Conservation (phyloP, 2,329 filamentous ascomycete genomes). For the Calonectria leucothoes region DNA sequence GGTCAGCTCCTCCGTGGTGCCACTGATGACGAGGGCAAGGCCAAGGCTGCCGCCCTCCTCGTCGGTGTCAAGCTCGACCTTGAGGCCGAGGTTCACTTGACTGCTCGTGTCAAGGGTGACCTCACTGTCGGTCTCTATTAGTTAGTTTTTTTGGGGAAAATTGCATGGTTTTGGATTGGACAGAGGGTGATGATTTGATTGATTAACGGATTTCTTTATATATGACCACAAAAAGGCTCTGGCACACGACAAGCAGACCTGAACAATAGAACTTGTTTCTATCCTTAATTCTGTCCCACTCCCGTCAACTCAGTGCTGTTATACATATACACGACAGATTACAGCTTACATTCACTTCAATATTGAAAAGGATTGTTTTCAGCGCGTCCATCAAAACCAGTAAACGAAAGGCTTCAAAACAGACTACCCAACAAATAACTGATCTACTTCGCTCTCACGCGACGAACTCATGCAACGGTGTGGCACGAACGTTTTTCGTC, state of each 20-base stretch:
- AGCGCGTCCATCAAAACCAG: neutral
- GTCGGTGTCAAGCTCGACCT: slow-evolving; percentile 73
- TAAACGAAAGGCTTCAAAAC: neutral
- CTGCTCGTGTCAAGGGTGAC: slow-evolving; percentile 69
- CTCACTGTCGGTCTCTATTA: slow-evolving; percentile 59
- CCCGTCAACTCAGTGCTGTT: neutral
- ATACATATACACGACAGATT: neutral
- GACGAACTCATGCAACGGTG: neutral
- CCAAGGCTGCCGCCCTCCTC: slow-evolving; percentile 68
- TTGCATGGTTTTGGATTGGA: neutral
- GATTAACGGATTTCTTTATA: neutral
- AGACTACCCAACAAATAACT: neutral
- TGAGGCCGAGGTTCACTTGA: slow-evolving; percentile 71
- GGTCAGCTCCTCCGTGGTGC: slow-evolving; percentile 67
- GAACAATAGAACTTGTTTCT: neutral
- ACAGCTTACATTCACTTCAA: neutral
- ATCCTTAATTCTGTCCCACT: neutral
- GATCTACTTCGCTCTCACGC: neutral
- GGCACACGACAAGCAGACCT: neutral
- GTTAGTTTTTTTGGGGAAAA: neutral
- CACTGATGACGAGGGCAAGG: slow-evolving; percentile 66
- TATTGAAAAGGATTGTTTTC: neutral
- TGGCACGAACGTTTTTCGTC: neutral
- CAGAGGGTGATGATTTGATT: neutral
- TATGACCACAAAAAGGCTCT: neutral